Evolutionary conservation across 2,329 filamentous ascomycete species (phyloP).

Genomic region (Colletotrichum sp.): DNA sequence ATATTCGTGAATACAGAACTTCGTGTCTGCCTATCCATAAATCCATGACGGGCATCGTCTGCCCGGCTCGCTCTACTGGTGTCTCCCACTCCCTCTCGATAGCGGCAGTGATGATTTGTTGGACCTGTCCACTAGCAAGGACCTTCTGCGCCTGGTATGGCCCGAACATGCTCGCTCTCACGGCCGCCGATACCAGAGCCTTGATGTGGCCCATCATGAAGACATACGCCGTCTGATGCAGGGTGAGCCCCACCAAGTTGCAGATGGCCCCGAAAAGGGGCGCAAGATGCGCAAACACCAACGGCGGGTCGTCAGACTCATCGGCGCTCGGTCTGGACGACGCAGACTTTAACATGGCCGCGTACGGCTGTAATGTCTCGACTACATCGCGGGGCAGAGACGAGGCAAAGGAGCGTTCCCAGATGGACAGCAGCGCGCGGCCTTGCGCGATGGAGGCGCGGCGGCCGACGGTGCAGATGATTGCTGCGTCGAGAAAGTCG

Average conservation of each 20-base stretch:
- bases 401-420: conserved; percentile 71
- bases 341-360: conserved; percentile 35
- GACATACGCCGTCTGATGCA: conserved; percentile 72
- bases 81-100: conserved; percentile 66
- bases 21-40: conserved; percentile 85
- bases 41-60: conserved; percentile 80
- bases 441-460: conserved; percentile 80
- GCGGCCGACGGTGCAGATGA: conserved; percentile 79
- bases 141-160: conserved; percentile 81
- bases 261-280: conserved; percentile 75
- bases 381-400: conserved; percentile 31
- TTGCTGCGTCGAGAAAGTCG: conserved; percentile 77
- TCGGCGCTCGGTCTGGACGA: conserved; percentile 21
- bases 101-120: conserved; percentile 60
- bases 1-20: conserved; percentile 83
- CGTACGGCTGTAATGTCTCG: conserved; percentile 39
- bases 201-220: conserved; percentile 80
- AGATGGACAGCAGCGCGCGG: conserved; percentile 74
- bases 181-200: conserved; percentile 77
- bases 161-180: conserved; percentile 78
- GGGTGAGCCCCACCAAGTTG: conserved; percentile 62
- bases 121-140: conserved; percentile 66
- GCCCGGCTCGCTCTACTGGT: conserved; percentile 70
- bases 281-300: conserved; percentile 59
- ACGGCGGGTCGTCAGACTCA: conserved; percentile 3